Evolutionary conservation across 768 basidiomycete species (phyloP).

Genomic region (Pleurotus tuber-regium): DNA sequence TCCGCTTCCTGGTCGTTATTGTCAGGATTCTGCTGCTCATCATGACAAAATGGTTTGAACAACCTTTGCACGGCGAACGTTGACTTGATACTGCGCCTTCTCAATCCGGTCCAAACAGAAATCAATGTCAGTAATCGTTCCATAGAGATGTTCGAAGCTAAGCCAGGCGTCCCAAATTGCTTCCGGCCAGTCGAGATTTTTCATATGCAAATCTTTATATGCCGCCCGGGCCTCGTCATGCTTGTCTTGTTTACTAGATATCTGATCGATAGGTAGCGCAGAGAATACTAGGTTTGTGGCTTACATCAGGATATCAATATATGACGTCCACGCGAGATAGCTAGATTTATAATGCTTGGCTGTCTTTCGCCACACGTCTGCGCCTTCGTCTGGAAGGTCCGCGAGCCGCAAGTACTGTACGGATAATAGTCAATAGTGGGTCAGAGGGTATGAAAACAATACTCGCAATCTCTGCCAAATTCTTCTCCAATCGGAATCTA

Average conservation of each 20-base stretch:
- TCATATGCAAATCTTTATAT: constrained; percentile 64
- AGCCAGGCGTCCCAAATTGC: constrained; percentile 90
- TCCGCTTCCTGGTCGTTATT: constrained; percentile 51
- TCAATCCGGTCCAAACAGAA: constrained; percentile 61
- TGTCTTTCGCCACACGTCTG: constrained; percentile 64
- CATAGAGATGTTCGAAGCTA: constrained; percentile 84
- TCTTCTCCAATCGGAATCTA: constrained; percentile 79
- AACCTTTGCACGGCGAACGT: constrained; percentile 63
- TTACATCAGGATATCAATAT: constrained; percentile 73
- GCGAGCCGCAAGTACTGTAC: constrained; percentile 45
- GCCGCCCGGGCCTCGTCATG: constrained; percentile 61
- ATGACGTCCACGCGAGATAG: constrained; percentile 74
- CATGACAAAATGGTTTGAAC: background rate
- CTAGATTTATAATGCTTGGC: constrained; percentile 66
- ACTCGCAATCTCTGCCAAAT: constrained; percentile 72
- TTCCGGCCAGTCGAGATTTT: constrained; percentile 93
- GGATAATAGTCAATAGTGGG: too few relatives aligned
- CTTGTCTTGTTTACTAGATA: constrained; percentile 46
- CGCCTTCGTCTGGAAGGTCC: constrained; percentile 50
- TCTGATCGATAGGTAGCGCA: constrained; percentile 11
- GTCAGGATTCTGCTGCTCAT: background rate
- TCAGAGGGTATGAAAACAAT: background rate
- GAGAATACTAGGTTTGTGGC: constrained; percentile 21
- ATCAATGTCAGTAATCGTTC: constrained; percentile 66
- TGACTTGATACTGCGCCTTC: constrained; percentile 61